Evolutionary conservation across 140 eudicot genomes (phyloP), one percentile per base, ranked within the genome.

Genomic region (Cichorium intybus): DNA sequence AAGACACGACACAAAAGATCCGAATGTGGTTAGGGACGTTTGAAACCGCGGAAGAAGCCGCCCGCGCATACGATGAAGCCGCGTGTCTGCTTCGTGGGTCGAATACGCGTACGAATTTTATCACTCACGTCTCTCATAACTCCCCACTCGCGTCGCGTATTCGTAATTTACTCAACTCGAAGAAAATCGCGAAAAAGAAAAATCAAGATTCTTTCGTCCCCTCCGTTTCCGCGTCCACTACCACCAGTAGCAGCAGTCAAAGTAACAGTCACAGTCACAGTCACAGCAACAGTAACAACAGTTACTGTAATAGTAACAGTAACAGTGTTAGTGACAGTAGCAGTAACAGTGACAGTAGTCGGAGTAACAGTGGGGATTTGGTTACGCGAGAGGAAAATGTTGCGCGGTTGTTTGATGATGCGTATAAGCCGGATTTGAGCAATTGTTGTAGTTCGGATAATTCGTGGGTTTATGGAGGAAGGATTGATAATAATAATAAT

Each of bases 21-120:
- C 80, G 97, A 72, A 87, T 91, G 89, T 91, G 97, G 97, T 84
- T 91, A 1, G 97, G 97, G 56, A 91, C 97, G 6, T 90, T 84
- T 56, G 96, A 90, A 61, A 87, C 95, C 0, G 97, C 97, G 14
- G 96, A 90, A 85, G 95, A 85, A 71, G 97, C 97, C 24, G 97
- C 97, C 43, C 88, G 85, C 58, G 97, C 97, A 18, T 91, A 91
- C 26, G 97, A 91, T 62, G 87, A 91, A 50, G 97, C 97, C 16
- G 97, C 97, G 9, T 87, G 86, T 64, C 95, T 91, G 49, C 96
- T 91, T n/a, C 97, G 97, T 5, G 97, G 97, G 1, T 79, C 96
- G 0, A 82, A 87, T 31, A 85, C 97, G 0, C 86, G 96, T 18
- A 91, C 97, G 5, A 91, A 87, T 41, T 91, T 91, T 45, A 69